These are phyloP conservation scores for Hirsutella thompsonii DNA, from an alignment of 2,329 filamentous ascomycete genomes.

Conservation along the genomic window DNA sequence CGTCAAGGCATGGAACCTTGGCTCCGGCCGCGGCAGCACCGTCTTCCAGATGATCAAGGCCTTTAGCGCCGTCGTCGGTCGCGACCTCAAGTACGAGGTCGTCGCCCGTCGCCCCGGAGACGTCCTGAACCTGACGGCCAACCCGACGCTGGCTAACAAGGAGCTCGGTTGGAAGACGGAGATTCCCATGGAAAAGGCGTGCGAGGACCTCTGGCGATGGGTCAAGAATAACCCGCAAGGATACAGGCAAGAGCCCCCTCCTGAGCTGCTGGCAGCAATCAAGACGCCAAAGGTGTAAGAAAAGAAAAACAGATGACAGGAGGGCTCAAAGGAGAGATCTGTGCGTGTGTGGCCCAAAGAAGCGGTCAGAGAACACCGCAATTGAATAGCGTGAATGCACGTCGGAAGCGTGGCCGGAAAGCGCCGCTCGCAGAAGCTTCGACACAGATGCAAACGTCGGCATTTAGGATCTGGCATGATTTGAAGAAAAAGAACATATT, in stretches of 20 bases:
- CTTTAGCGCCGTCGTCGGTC: slow-evolving; percentile 78
- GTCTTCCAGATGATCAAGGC: slow-evolving; percentile 97
- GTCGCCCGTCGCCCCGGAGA: slow-evolving; percentile 74
- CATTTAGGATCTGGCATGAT: not conserved
- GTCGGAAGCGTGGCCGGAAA: not conserved
- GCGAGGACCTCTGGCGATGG: slow-evolving; percentile 92
- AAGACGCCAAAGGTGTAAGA: slow-evolving; percentile 22
- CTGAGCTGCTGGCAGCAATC: slow-evolving; percentile 57
- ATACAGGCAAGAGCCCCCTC: slow-evolving; percentile 83
- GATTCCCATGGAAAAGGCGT: slow-evolving; percentile 82
- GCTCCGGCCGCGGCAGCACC: slow-evolving; percentile 86
- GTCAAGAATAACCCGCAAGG: slow-evolving; percentile 93
- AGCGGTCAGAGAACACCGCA: not conserved
- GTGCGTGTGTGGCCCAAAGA: not conserved
- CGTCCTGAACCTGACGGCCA: slow-evolving; percentile 88
- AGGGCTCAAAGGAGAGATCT: too few species aligned
- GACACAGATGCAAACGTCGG: not conserved
- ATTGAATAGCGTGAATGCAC: not conserved
- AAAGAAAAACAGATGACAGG: too few species aligned
- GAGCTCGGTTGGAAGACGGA: slow-evolving; percentile 91
- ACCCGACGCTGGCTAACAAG: slow-evolving; percentile 72
- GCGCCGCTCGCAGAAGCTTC: not conserved
- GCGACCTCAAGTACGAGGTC: slow-evolving; percentile 76
- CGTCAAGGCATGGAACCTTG: slow-evolving; percentile 91
- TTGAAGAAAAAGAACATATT: not conserved